Percentiles rank a stretch among this genome's conserved stretches.
phyloP scores from a whole-genome alignment of 2,329 filamentous ascomycete species.

The Bertia moriformis region DNA sequence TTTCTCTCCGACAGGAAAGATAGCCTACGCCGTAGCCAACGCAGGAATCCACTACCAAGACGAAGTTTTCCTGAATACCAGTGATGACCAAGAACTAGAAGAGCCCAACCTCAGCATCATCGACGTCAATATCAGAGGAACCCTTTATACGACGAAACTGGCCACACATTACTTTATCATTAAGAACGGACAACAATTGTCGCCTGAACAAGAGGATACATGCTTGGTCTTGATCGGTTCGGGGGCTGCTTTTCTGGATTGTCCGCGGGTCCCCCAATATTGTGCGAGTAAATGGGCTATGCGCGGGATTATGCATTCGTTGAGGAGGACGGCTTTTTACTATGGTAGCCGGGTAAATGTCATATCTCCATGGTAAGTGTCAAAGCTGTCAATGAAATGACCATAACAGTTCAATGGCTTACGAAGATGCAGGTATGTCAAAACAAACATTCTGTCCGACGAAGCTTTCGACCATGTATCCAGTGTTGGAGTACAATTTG shows the following conservation, averaged over 20 bases:
- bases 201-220: constrained; percentile 10
- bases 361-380: constrained; percentile 18
- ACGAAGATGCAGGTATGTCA: constrained; percentile 19
- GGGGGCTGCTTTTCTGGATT: constrained; percentile 16
- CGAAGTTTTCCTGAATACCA: constrained; percentile 10
- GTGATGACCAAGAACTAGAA: constrained; percentile 2
- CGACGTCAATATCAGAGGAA: constrained; percentile 13
- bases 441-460: constrained; percentile 14
- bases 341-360: constrained; percentile 18
- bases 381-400: no score
- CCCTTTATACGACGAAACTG: constrained; percentile 13
- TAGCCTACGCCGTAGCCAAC: constrained; percentile 16
- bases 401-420: no score
- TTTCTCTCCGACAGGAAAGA: constrained; percentile 10
- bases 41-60: constrained; percentile 14
- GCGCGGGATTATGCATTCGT: constrained; percentile 19
- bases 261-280: constrained; percentile 16
- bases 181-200: constrained; percentile 10
- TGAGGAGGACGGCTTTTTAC: constrained; percentile 14
- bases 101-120: constrained; percentile 12
- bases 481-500: constrained; percentile 11
- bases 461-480: constrained; percentile 10
- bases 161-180: constrained; percentile 19
- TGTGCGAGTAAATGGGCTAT: constrained; percentile 18
- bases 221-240: constrained; percentile 17